These are phyloP conservation scores for Anthostomella pinea DNA, from an alignment of 2,329 filamentous ascomycete genomes.

Conservation along the genomic window DNA sequence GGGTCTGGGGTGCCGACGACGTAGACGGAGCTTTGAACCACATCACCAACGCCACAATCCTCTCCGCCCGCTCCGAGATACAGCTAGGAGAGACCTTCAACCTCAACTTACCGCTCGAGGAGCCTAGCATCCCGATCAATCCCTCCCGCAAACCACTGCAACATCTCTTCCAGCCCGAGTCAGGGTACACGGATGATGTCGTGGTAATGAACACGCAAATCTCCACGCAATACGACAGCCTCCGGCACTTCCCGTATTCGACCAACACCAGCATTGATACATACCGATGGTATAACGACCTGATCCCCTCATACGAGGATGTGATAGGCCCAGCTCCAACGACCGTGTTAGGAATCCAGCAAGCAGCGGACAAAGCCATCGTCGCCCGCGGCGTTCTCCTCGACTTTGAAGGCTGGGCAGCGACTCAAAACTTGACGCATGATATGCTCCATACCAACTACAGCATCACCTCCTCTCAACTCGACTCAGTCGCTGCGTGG, in stretches of 20 bases:
- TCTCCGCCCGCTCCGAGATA: slow-evolving; percentile 5
- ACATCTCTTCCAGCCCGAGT: slow-evolving; percentile 5
- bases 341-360: slow-evolving; percentile 4
- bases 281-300: slow-evolving; percentile 12
- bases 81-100: slow-evolving; percentile 5
- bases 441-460: slow-evolving; percentile 3
- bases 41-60: slow-evolving; percentile 8
- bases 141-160: slow-evolving; percentile 5
- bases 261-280: slow-evolving; percentile 7
- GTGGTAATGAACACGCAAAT: slow-evolving; percentile 12
- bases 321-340: slow-evolving; percentile 10
- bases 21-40: slow-evolving; percentile 10
- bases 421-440: slow-evolving; percentile 7
- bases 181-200: slow-evolving; percentile 12
- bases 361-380: slow-evolving; percentile 10
- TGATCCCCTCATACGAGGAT: slow-evolving; percentile 11
- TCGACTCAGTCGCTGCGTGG: slow-evolving; percentile 8
- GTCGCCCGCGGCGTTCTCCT: slow-evolving; percentile 8
- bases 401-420: slow-evolving; percentile 9
- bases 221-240: slow-evolving; percentile 11
- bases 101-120: slow-evolving; percentile 7
- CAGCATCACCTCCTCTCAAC: slow-evolving; percentile 1
- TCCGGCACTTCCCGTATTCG: slow-evolving; percentile 10
- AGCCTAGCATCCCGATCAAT: slow-evolving; percentile 3
- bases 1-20: slow-evolving; percentile 9